Base-by-base conservation (phyloP, 2,329 filamentous ascomycete species). In the Corinectria fuckeliana region DNA sequence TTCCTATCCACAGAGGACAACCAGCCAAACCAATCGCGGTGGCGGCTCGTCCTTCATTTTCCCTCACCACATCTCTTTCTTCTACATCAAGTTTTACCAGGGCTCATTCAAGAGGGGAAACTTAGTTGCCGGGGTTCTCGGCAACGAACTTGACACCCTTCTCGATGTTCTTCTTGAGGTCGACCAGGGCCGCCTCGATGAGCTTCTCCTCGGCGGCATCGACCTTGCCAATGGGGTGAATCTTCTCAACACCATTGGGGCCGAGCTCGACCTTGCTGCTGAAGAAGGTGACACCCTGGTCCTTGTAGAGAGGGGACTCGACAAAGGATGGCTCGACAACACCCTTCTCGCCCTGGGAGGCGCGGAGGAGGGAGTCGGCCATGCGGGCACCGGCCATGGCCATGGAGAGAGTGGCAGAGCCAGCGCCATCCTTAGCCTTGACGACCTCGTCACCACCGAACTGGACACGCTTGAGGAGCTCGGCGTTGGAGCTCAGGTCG, bases 371-470 rank as follows among this genome's bases (percentile, higher is more conserved):
- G 71, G 91, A 92, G 85, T 98, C 93, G 72, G 95, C 92, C 80
- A 89, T 84, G 79, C 87, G 86, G 75, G 86, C 86, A 78, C 94
- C 94, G 69, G 94, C 94, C 88, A 97, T 94, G 75, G 94, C 94
- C 94, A 99, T 99, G 83, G 93, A 97, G 72, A 98, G 91, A 66
- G 94, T 98, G 77, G 94, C 94, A 71, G 93, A 97, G 73, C 94
- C 94, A 74, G 93, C 93, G 80, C 94, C 95, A 77, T 94, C 93
- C 91, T 98, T 98, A 81, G 94, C 95, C 88, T 97, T 88, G 83
- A 98, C 94, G 71, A 98, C 94, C 89, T 98, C 94, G 79, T 98
- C 94, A 85, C 94, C 94, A 80, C 95, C 94, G 79, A 98, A 98
- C 85, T 98, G 94, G 75, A 98, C 95, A 78, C 95, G 93, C 80